phyloP scores from a whole-genome alignment of 202 grass and related monocot genomes.

The Setaria viridis region DNA sequence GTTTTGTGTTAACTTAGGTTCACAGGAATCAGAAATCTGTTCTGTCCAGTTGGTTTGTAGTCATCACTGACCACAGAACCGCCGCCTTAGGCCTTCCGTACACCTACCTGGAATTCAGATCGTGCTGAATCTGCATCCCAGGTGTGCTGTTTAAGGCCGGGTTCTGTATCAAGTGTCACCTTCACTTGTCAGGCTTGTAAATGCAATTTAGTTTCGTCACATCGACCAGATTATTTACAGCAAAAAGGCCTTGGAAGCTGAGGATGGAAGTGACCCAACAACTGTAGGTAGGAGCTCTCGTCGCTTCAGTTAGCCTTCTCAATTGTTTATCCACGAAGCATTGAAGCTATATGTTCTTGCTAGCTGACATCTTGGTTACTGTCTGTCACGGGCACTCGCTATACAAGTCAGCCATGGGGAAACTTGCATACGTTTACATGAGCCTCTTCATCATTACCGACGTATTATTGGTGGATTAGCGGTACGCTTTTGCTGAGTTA shows the following conservation, averaged over 20 bases:
- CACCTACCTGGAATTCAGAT: not conserved
- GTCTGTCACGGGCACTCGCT: not conserved
- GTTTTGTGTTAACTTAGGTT: slow-evolving; percentile 28
- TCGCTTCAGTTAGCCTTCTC: not conserved
- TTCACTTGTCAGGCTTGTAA: not conserved
- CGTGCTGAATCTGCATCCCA: slow-evolving; percentile 9
- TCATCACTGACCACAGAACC: not conserved
- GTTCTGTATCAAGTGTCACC: no score
- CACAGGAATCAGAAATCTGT: slow-evolving; percentile 17
- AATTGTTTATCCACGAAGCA: no score
- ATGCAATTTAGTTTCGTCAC: not conserved
- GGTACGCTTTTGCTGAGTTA: not conserved
- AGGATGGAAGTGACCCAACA: not conserved
- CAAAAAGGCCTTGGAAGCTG: not conserved
- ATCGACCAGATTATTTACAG: not conserved
- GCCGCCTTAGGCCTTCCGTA: not conserved
- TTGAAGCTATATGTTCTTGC: not conserved
- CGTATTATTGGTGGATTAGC: not conserved
- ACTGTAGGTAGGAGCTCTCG: not conserved
- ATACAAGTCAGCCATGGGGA: not conserved
- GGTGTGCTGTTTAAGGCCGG: no score
- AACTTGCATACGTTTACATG: not conserved
- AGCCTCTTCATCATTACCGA: not conserved
- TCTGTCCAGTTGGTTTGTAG: slow-evolving; percentile 4
- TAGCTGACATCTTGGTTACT: not conserved